Base-by-base conservation (phyloP, 1,284 basidiomycete genomes). In the Malassezia pachydermatis region DNA sequence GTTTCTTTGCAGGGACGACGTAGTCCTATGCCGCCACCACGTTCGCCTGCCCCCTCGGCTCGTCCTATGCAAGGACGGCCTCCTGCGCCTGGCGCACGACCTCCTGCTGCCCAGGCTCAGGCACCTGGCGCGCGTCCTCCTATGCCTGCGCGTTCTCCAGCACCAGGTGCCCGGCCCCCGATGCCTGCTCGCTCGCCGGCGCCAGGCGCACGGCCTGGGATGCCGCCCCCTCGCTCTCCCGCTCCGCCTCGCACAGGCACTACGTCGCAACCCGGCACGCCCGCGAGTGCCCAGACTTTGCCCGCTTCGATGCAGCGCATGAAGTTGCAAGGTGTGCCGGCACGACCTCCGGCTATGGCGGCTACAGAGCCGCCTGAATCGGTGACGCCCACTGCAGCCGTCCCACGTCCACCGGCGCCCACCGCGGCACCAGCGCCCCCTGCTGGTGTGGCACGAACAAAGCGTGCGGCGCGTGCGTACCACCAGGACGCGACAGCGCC, bases 401-500 rank as follows among this genome's bases (percentile, higher is more conserved):
- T n/a, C 14, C n/a, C n/a, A 6, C 41, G 30, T 24, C 35, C 27
- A 23, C n/a, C 22, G 3, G 11, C 48, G 5, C 24, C 40, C 8
- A 7, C 41, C 9, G 23, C 24, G 16, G 10, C 49, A n/a, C 32
- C 49, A 10, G 33, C 29, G 4, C 43, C 50, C 17, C 50, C 50
- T 3, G 23, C 35, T 25, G 65, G 60, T 6, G 60, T 63, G 2
- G 59, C 64, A 0, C 57, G 54, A 24, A 60, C 63, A 8, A 72
- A 70, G 54, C 49, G 71, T 11, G 61, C 63, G 28, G 68, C 70
- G 8, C 61, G 71, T 16, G 70, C 68, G 25, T 72, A 72, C 34
- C 71, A 72, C 44, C 63, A 65, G 17, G 65, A 71, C 19, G 58
- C 58, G 3, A 51, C 56, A 6, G 48, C 58, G 5, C 22, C 48